These are phyloP conservation scores for Begonia fuchsioides DNA, from an alignment of 306 rosid genomes.

Conservation along the genomic window DNA sequence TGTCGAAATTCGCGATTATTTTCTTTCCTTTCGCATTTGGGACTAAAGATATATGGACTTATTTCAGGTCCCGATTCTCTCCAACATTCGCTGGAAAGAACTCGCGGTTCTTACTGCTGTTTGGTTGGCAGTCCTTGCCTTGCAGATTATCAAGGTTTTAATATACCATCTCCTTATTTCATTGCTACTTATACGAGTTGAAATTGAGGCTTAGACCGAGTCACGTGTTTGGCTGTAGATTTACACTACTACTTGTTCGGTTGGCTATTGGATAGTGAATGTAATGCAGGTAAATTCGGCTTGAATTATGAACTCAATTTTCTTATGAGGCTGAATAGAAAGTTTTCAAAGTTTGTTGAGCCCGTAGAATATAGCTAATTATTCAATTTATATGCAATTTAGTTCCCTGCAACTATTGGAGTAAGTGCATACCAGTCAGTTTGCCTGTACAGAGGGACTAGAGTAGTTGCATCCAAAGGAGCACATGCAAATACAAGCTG, in stretches of 20 bases:
- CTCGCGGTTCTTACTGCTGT: conserved; percentile 68
- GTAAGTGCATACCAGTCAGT: conserved; percentile 72
- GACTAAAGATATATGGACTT: too few species aligned
- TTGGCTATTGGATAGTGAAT: conserved; percentile 60
- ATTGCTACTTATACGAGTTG: background rate
- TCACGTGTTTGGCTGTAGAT: conserved; percentile 32
- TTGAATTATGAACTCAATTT: too few species aligned
- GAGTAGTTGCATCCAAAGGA: conserved; percentile 57
- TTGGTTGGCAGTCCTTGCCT: conserved; percentile 68
- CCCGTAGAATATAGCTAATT: too few species aligned
- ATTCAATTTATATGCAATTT: conserved; percentile 2
- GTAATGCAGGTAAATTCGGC: conserved; percentile 44
- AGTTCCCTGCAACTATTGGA: conserved; percentile 73
- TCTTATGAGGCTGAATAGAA: too few species aligned
- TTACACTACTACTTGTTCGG: conserved; percentile 45
- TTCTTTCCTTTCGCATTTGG: too few species aligned
- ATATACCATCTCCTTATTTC: background rate
- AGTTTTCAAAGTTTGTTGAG: too few species aligned
- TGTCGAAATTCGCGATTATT: background rate
- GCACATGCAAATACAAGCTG: conserved; percentile 23
- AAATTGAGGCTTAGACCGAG: background rate
- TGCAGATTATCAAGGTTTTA: conserved; percentile 68
- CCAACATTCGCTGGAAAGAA: conserved; percentile 79
- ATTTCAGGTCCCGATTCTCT: conserved; percentile 39
- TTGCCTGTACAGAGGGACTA: conserved; percentile 53